Percentiles rank a stretch among this genome's conserved stretches.
phyloP scores from a whole-genome alignment of 768 basidiomycete species.

The Termitomyces eurrhizus region DNA sequence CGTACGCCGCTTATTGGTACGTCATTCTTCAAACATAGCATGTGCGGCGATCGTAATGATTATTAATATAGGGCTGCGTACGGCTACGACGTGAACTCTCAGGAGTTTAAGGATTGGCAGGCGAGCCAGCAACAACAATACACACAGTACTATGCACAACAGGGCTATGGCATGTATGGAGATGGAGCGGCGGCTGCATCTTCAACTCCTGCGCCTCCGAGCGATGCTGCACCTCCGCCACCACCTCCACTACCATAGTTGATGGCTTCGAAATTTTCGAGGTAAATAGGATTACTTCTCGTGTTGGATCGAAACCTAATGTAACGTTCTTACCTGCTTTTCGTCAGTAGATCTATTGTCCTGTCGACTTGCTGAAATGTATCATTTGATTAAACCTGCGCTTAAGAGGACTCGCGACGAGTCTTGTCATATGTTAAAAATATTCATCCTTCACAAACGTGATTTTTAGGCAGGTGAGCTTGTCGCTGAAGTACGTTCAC shows the following conservation, averaged over 20 bases:
- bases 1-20: slow-evolving; percentile 60
- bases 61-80: slow-evolving; percentile 57
- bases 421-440: background rate
- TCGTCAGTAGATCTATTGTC: slow-evolving; percentile 5
- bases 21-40: slow-evolving; percentile 19
- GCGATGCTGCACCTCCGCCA: slow-evolving; percentile 6
- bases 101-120: slow-evolving; percentile 80
- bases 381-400: background rate
- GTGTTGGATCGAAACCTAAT: background rate
- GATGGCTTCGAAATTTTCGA: background rate
- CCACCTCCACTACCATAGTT: background rate
- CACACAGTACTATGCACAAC: slow-evolving; percentile 64
- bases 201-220: slow-evolving; percentile 27
- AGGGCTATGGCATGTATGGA: slow-evolving; percentile 38
- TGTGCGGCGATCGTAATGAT: background rate
- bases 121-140: slow-evolving; percentile 73
- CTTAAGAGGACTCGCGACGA: background rate
- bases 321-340: background rate
- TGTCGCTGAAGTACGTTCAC: background rate
- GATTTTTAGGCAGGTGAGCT: background rate
- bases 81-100: slow-evolving; percentile 82
- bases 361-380: slow-evolving; percentile 9
- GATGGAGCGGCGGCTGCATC: slow-evolving; percentile 11
- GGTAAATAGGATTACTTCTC: background rate
- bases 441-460: background rate